Conservation (phyloP, 2,329 filamentous ascomycete genomes). For the Emmonsia crescens region DNA sequence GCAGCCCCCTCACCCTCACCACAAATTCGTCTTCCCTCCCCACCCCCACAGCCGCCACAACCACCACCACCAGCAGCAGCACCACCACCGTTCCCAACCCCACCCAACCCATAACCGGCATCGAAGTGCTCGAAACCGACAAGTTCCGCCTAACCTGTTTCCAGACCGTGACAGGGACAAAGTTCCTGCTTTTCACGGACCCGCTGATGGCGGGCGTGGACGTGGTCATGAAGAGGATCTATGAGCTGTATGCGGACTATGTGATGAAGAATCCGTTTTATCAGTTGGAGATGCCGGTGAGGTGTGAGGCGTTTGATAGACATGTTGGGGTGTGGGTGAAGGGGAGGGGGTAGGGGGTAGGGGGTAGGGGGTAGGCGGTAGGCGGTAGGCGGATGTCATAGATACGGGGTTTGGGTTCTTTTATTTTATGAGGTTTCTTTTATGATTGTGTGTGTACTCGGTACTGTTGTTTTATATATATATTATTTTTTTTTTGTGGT, state of each 20-base stretch:
- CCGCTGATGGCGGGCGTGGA: slow-evolving; percentile 68
- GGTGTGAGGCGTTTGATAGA: slow-evolving; percentile 90
- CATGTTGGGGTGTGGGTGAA: slow-evolving; percentile 72
- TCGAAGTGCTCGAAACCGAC: slow-evolving; percentile 87
- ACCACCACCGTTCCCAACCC: slow-evolving; percentile 24
- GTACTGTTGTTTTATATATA: too few species aligned
- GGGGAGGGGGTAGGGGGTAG: slow-evolving; percentile 37
- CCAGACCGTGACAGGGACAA: slow-evolving; percentile 84
- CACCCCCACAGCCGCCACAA: slow-evolving; percentile 17
- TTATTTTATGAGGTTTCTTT: not conserved
- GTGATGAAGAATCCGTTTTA: slow-evolving; percentile 99
- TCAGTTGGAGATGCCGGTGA: slow-evolving; percentile 91
- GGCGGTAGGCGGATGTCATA: too few species aligned
- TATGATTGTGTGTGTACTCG: not conserved
- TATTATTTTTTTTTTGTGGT: not conserved
- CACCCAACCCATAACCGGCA: slow-evolving; percentile 44
- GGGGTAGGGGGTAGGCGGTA: not conserved
- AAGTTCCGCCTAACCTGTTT: slow-evolving; percentile 96
- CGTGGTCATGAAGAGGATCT: slow-evolving; percentile 68
- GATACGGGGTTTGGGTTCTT: not conserved
- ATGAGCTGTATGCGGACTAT: slow-evolving; percentile 91
- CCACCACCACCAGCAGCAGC: slow-evolving; percentile 12
- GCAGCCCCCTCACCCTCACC: slow-evolving; percentile 13
- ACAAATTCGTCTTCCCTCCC: slow-evolving; percentile 24
- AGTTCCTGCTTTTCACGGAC: slow-evolving; percentile 93